Percentiles rank a stretch among this genome's conserved stretches.
Conservation (phyloP, 805 yeast species). For the Lachancea waltii region DNA sequence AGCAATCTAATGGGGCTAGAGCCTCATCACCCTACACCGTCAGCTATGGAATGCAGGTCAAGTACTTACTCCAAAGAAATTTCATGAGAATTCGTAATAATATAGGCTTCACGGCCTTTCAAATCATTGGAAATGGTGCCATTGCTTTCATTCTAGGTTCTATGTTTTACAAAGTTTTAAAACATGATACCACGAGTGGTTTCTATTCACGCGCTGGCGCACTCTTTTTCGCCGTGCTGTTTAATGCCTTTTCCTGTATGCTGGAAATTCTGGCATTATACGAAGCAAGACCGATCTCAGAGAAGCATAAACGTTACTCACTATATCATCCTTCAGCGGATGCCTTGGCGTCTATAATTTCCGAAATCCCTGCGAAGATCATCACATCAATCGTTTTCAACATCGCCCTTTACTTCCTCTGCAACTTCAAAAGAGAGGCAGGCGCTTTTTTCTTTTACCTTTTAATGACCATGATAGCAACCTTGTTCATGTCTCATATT, state of each 20-base stretch:
- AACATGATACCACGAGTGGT: conserved; percentile 35
- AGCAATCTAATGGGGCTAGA: conserved; percentile 43
- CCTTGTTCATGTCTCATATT: conserved; percentile 48
- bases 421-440: conserved; percentile 43
- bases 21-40: conserved; percentile 47
- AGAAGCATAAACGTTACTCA: conserved; percentile 51
- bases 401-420: conserved; percentile 46
- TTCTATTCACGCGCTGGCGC: conserved; percentile 55
- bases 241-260: conserved; percentile 55
- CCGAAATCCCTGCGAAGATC: conserved; percentile 48
- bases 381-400: conserved; percentile 43
- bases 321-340: conserved; percentile 56
- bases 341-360: conserved; percentile 46
- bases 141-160: conserved; percentile 55
- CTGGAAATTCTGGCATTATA: conserved; percentile 50
- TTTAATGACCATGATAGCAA: conserved; percentile 38
- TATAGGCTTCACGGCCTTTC: conserved; percentile 40
- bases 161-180: conserved; percentile 46
- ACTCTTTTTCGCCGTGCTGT: conserved; percentile 59
- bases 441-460: conserved; percentile 51
- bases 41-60: conserved; percentile 47
- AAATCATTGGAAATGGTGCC: conserved; percentile 39
- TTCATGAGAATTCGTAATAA: conserved; percentile 45
- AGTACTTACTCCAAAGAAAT: conserved; percentile 41
- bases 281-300: conserved; percentile 52